Base-by-base conservation (phyloP, 1,139 yeast genomes). In the Candida labiduridarum region DNA sequence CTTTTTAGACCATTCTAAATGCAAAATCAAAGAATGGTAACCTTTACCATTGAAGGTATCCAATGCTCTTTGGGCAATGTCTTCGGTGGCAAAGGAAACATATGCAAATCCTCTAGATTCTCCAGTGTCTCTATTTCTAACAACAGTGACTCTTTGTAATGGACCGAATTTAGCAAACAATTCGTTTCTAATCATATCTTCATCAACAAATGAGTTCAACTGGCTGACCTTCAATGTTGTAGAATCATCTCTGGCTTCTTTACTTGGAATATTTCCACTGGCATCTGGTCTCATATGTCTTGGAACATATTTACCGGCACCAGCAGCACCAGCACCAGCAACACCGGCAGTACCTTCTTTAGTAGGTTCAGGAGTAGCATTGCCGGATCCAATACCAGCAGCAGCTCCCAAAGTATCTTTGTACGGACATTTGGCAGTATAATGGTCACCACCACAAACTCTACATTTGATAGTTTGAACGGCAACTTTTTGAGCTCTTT, bases 101-200 rank as follows among this genome's bases (percentile, higher is more conserved):
- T 90, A 94, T n/a, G 99, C 99, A 71, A 92, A 85, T 61, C 99
- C 99, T 76, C 94, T 87, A 51, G 96, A 89, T 69, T 87, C 87
- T 56, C 96, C 96, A 31, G 98, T 94, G 62, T 89, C 96, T 74
- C 91, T 87, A 76, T 92, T 90, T 75, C 90, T 87, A 56, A 91
- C 94, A 57, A 94, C 79, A 59, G 87, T 87, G 59, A 89, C 89
- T 74, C 97, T 86, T 61, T 82, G 84, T 60, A 91, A 80, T 54
- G 85, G 84, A 57, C 91, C 96, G 65, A 81, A 87, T 62, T 82
- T 80, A 49, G 79, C 79, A 63, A 92, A 84, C 67, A 90, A 78
- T 65, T 83, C 87, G 58, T 76, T 78, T 66, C 94, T 85, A 62
- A 94, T 74, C 76, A 85, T 88, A 58, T 84, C 87, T 69, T 94